phyloP scores from a whole-genome alignment of 805 yeast genomes.

The Starmerella gropengiesseri region DNA sequence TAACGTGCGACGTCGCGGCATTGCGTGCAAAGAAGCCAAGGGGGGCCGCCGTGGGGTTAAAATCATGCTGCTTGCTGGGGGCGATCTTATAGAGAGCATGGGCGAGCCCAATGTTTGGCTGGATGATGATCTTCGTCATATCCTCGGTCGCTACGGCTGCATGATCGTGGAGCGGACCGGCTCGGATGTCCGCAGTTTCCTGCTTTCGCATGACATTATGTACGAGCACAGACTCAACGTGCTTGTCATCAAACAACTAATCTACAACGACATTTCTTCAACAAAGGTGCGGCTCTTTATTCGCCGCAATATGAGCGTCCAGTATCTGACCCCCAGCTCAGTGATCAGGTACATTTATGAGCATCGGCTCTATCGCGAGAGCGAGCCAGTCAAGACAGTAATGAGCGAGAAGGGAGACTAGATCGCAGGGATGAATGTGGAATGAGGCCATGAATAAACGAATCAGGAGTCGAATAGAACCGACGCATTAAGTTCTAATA shows the following conservation, averaged over 20 bases:
- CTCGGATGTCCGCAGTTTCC: conserved; percentile 83
- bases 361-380: conserved; percentile 72
- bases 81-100: conserved; percentile 95
- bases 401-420: conserved; percentile 28
- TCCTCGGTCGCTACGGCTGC: conserved; percentile 92
- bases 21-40: conserved; percentile 35
- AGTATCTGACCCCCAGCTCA: conserved; percentile 82
- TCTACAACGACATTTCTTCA: conserved; percentile 90
- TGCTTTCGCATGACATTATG: conserved; percentile 91
- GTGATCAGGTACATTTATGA: conserved; percentile 93
- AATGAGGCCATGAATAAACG: neutral
- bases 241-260: conserved; percentile 86
- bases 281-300: conserved; percentile 88
- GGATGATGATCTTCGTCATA: conserved; percentile 87
- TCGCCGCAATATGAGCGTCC: conserved; percentile 93
- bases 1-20: conserved; percentile 81
- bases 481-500: neutral
- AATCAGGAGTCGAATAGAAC: neutral
- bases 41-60: conserved; percentile 64
- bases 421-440: neutral
- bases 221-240: conserved; percentile 90
- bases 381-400: conserved; percentile 92
- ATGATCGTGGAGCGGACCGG: conserved; percentile 95
- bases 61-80: conserved; percentile 94
- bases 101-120: conserved; percentile 99